Percentiles rank a stretch among this genome's conserved stretches.
Conservation (phyloP, 768 basidiomycete species). For the Exidia glandulosa region DNA sequence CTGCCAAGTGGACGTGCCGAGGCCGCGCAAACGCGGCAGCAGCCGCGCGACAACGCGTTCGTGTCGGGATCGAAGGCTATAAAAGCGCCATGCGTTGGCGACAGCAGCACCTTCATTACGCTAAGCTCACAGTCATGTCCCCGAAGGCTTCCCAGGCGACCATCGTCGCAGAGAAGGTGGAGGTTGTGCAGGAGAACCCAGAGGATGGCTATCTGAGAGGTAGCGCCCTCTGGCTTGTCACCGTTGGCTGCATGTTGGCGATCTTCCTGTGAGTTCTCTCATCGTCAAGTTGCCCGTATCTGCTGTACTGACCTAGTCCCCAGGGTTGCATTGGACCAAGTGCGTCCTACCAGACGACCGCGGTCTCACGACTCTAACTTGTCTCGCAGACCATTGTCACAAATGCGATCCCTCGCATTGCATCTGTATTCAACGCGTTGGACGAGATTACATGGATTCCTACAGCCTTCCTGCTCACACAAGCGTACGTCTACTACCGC, state of each 20-base stretch:
- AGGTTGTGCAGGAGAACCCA: no score
- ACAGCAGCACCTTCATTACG: no score
- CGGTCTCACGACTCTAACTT: background rate
- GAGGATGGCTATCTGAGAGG: background rate
- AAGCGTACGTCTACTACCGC: constrained; percentile 2
- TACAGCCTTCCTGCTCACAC: constrained; percentile 3
- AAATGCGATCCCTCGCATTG: constrained; percentile 6
- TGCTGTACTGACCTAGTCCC: background rate
- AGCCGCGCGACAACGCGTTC: no score
- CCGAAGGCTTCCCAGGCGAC: no score
- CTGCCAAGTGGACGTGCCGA: no score
- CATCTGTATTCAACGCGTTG: constrained; percentile 6
- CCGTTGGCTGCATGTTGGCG: background rate
- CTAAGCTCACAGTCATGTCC: no score
- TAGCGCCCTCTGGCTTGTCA: background rate
- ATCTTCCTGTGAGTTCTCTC: background rate
- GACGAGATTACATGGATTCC: constrained; percentile 6
- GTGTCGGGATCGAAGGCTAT: no score
- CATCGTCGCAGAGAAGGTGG: no score
- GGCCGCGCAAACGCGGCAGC: no score
- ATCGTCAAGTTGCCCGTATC: constrained; percentile 6
- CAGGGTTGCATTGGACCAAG: background rate
- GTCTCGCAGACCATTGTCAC: constrained; percentile 19
- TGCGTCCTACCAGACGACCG: no score
- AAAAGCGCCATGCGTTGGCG: no score